Conservation (phyloP, 345 rosid genomes). For the Corchorus capsularis region DNA sequence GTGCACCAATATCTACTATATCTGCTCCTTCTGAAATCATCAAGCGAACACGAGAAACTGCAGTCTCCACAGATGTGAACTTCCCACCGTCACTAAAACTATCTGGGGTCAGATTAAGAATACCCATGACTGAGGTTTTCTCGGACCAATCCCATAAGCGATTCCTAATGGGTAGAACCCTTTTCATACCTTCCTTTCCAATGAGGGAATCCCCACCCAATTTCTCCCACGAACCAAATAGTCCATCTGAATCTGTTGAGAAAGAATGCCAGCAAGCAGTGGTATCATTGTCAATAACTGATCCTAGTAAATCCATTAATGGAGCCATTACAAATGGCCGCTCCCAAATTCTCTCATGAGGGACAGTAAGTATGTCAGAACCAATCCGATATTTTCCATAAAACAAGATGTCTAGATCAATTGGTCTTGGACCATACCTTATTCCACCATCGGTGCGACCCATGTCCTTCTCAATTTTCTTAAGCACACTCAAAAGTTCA, state of each 20-base stretch:
- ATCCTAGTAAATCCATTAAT: constrained; percentile 78
- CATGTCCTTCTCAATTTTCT: constrained; percentile 75
- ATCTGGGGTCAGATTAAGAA: constrained; percentile 91
- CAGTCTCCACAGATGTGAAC: constrained; percentile 64
- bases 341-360: constrained; percentile 92
- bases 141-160: constrained; percentile 77
- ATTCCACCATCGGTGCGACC: constrained; percentile 69
- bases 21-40: constrained; percentile 86
- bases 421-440: constrained; percentile 85
- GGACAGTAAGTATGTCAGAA: constrained; percentile 65
- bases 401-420: constrained; percentile 88
- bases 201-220: constrained; percentile 74
- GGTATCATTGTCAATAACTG: constrained; percentile 60
- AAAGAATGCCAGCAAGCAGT: constrained; percentile 84
- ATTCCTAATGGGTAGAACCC: constrained; percentile 77
- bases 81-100: constrained; percentile 95
- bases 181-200: constrained; percentile 73
- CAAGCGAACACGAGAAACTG: constrained; percentile 62
- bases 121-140: constrained; percentile 78
- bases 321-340: constrained; percentile 94
- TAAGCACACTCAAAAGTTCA: constrained; percentile 67
- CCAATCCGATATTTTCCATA: constrained; percentile 63
- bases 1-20: constrained; percentile 86
- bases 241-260: constrained; percentile 49
- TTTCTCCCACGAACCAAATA: constrained; percentile 70